Conservation (phyloP, 495 filamentous ascomycete genomes). For the Articulospora tetracladia region DNA sequence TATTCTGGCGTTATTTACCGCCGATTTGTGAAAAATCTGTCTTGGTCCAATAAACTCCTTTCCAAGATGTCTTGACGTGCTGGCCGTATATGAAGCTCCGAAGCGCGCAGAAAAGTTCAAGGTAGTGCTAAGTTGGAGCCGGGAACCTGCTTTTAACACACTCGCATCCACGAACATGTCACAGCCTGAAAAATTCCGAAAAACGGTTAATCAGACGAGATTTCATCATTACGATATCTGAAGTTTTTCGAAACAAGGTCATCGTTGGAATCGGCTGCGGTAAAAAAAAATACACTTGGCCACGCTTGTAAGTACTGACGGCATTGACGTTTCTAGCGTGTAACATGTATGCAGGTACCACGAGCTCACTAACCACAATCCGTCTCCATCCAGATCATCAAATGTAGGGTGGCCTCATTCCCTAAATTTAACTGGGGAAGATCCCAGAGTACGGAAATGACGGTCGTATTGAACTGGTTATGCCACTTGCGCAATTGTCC, state of each 20-base stretch:
- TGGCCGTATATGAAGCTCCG: not conserved
- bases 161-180: not conserved
- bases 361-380: not conserved
- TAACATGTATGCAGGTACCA: not conserved
- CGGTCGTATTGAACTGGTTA: too few species aligned
- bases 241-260: not conserved
- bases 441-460: too few species aligned
- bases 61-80: not conserved
- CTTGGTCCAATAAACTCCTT: not conserved
- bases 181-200: too few species aligned
- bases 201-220: too few species aligned
- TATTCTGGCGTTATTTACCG: not conserved
- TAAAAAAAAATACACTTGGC: not conserved
- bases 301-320: conserved; percentile 2
- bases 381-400: too few species aligned
- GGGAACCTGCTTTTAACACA: not conserved
- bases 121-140: not conserved
- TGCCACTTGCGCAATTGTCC: too few species aligned
- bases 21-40: not conserved
- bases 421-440: not conserved
- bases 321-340: conserved; percentile 8
- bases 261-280: not conserved
- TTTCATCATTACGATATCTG: too few species aligned
- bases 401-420: too few species aligned
- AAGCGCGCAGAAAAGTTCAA: not conserved